Percentiles rank a stretch among this genome's conserved stretches.
Conservation (phyloP, 2,329 filamentous ascomycete genomes). For the Colletotrichum camelliae region DNA sequence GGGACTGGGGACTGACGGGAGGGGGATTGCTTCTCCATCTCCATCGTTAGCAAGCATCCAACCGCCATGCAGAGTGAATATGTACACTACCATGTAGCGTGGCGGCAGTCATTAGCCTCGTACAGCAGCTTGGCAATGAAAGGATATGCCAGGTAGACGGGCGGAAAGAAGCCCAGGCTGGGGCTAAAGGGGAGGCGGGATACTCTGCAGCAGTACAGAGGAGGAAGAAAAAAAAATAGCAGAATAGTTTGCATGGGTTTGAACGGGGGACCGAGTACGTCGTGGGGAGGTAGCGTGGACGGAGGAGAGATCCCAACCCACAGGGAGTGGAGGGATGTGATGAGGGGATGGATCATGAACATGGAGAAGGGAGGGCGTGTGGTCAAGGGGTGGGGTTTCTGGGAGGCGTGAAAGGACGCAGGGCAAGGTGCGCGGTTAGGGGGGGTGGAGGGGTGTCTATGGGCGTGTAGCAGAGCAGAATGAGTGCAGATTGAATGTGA, state of each 20-base stretch:
- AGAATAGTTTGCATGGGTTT: conserved; percentile 5
- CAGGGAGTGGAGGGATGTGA: conserved; percentile 12
- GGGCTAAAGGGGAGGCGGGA: not conserved
- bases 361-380: conserved; percentile 17
- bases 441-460: not conserved
- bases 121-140: not conserved
- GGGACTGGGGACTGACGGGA: not conserved
- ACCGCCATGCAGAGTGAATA: conserved; percentile 1
- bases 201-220: not conserved
- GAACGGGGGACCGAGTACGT: not conserved
- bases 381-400: not conserved
- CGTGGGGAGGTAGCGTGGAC: conserved; percentile 10
- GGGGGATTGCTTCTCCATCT: not conserved
- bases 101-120: conserved; percentile 6
- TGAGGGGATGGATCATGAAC: conserved; percentile 10
- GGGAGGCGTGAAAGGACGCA: not conserved
- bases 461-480: not conserved
- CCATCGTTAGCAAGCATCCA: not conserved
- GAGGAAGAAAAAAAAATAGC: not conserved
- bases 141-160: not conserved
- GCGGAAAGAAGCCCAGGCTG: not conserved
- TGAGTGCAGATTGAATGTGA: not conserved
- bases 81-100: not conserved
- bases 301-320: conserved; percentile 17
- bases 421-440: not conserved